Base-by-base conservation (phyloP, 108 stramenopile species). In the Cyclotella sp. region DNA sequence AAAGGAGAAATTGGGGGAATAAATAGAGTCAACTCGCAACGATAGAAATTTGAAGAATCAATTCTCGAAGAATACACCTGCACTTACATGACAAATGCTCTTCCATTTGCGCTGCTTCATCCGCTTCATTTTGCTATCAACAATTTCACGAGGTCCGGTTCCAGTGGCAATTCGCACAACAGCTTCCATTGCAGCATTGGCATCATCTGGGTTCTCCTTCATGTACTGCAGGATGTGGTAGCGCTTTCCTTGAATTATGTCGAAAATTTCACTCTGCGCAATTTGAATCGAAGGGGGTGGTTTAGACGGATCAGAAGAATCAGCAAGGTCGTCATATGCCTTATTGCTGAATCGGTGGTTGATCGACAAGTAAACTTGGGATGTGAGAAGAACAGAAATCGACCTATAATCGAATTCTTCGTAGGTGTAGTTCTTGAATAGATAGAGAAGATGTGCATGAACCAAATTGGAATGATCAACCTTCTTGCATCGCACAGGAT, bases 341-440 rank as follows among this genome's bases (percentile, higher is more conserved):
- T 91, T 86, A 68, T 63, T 91, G 71, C 88, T 92, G 84, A 98
- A 99, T 45, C 97, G 93, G 71, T 96, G 96, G 72, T 99, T 98
- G 71, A 98, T 98, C 57, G 94, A 97, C 42, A 99, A 74, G 79
- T 95, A 99, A 16, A 99, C 96, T 82, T 99, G 98, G 0, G 97
- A 96, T 14, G 96, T 92, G 47, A 99, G 82, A 0, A 98, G 62
- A 14, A 97, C 91, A 16, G 95, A 97, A 21, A 98, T 97, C 3
- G 97, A 91, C 0, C 93, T 88, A 57, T 86, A 90, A 62, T 98
- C 95, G 64, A 98, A 79, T 68, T 98, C 97, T 39, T 94, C 89
- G 55, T 87, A 90, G 49, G 90, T 90, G 66, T 97, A 90, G 73
- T 98, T 98, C 84, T 97, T 96, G 94, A 96, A 99, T 19, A 99